Base-by-base conservation (phyloP, 2,329 filamentous ascomycete genomes). In the Phyllosticta citribraziliensis region DNA sequence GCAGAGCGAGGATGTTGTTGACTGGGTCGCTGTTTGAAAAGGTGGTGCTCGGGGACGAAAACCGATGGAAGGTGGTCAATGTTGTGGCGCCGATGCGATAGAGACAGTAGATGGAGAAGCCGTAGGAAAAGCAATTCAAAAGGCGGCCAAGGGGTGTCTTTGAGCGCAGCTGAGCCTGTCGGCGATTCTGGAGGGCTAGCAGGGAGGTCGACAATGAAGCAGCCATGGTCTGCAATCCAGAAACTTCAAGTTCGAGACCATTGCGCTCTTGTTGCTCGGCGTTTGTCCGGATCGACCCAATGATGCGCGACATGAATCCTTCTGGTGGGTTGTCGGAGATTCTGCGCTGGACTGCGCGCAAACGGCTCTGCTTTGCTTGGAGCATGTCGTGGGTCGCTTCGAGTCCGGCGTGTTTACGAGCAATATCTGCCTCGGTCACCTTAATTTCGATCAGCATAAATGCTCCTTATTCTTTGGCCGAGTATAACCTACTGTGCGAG, bases 311-410 rank as follows among this genome's bases (percentile, higher is more conserved):
- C 70, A 95, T 79, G 66, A 93, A 83, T 1, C 88, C 86, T 64
- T 76, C 73, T 47, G 75, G 70, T 56, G 72, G 69, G 3, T 73
- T 55, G 69, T 82, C 72, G 64, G 79, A 71, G 64, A 80, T 74
- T 63, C 88, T 91, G 40, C 84, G 82, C 71, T 91, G 84, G 14
- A 95, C 75, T 33, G 83, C 81, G 54, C 87, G 83, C 6, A 94
- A 77, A 10, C 88, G 84, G 64, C 88, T 87, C 55, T 86, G 82
- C 73, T 95, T 96, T 0, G 84, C 83, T 12, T 82, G 72, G 22
- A 96, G 80, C 86, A 96, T 88, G 69, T 94, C 89, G 65, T 85
- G 84, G 1, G 90, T 88, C 1, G 89, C 88, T 63, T 89, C 86
- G 2, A 95, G 78, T 0, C 90, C 91, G 1, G 87, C 85, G 70